Evolutionary conservation across 2,329 filamentous ascomycete species (phyloP).

Genomic region (Aaosphaeria pasadenensis): DNA sequence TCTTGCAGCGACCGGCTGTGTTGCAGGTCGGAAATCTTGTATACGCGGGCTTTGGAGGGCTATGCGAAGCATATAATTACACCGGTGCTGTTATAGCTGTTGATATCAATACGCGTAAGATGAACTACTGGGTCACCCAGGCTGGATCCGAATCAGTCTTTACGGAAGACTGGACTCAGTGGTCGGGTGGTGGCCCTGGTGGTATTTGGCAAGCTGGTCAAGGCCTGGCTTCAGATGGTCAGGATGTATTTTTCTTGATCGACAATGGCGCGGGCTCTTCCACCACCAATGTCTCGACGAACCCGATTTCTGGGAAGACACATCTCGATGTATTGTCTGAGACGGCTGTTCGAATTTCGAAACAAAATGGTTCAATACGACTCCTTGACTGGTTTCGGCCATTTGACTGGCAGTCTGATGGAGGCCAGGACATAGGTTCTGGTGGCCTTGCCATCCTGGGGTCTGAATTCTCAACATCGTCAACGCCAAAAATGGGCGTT

Average conservation of each 20-base stretch:
- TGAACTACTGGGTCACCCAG: constrained; percentile 14
- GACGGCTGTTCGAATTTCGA: no score
- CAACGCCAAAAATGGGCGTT: no score
- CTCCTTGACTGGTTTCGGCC: no score
- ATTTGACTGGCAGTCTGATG: no score
- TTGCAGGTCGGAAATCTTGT: constrained; percentile 47
- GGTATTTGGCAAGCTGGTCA: constrained; percentile 16
- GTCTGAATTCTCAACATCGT: no score
- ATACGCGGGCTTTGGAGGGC: constrained; percentile 54
- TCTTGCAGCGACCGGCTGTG: constrained; percentile 52
- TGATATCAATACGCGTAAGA: constrained; percentile 10
- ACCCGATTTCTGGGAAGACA: neutral
- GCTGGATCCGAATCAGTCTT: constrained; percentile 9
- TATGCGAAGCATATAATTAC: constrained; percentile 57
- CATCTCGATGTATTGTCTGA: no score
- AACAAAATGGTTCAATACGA: no score
- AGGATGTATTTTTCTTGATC: constrained; percentile 15
- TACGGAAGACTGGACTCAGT: constrained; percentile 12
- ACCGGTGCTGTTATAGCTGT: constrained; percentile 33
- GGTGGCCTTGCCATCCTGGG: no score
- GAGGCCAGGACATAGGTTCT: no score
- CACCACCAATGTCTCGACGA: constrained; percentile 2
- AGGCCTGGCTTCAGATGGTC: constrained; percentile 15
- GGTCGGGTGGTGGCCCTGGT: constrained; percentile 15
- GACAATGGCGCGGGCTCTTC: constrained; percentile 9